Percentiles rank a stretch among this genome's conserved stretches.
Evolutionary conservation across 2,329 filamentous ascomycete genomes (phyloP).

Genomic region (Magnaporthales sp.): DNA sequence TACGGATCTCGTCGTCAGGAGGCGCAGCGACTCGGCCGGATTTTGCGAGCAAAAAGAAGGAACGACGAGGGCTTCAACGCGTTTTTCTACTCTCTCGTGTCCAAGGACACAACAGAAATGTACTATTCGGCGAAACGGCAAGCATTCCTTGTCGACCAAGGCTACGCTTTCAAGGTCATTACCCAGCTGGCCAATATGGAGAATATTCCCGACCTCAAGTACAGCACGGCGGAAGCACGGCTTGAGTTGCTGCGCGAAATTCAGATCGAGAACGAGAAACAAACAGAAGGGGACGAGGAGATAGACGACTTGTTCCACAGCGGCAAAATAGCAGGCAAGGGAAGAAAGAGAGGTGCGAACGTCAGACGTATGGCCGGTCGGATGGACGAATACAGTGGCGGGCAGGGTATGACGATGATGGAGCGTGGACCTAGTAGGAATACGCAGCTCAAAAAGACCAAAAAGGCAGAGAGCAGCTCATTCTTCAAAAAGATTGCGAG

Average conservation of each 20-base stretch:
- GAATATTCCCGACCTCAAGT: constrained; percentile 69
- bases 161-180: constrained; percentile 97
- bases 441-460: constrained; percentile 47
- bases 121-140: constrained; percentile 93
- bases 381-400: constrained; percentile 73
- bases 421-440: constrained; percentile 66
- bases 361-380: constrained; percentile 70
- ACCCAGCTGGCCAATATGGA: constrained; percentile 89
- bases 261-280: constrained; percentile 73
- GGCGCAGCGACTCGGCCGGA: constrained; percentile 83
- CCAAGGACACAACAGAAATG: constrained; percentile 97
- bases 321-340: constrained; percentile 11
- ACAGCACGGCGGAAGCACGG: constrained; percentile 68
- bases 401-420: constrained; percentile 86
- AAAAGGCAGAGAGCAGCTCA: constrained; percentile 39
- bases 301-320: constrained; percentile 30
- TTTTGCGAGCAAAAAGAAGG: constrained; percentile 84
- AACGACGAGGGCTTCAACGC: constrained; percentile 98
- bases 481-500: constrained; percentile 57
- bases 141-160: constrained; percentile 93
- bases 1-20: constrained; percentile 95
- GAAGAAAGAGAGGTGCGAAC: constrained; percentile 19
- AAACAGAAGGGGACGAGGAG: constrained; percentile 85
- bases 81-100: constrained; percentile 96
- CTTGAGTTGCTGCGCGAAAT: constrained; percentile 82